Conservation (phyloP, 2,329 filamentous ascomycete species). For the Fusarium sp. region DNA sequence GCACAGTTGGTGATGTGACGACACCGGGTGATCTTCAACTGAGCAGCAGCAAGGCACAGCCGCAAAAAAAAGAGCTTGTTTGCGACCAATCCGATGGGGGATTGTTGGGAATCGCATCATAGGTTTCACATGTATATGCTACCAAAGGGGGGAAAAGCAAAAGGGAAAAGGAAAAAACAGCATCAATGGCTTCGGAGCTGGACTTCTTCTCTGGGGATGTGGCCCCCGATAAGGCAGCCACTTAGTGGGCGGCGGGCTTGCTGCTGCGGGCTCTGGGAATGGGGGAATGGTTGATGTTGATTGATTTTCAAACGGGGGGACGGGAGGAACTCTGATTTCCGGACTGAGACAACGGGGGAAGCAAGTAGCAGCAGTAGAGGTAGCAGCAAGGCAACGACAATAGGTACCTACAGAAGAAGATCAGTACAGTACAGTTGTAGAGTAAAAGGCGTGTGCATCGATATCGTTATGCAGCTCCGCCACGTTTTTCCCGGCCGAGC, state of each 20-base stretch:
- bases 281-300: background rate
- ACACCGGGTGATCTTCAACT: background rate
- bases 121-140: background rate
- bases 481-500: conserved; percentile 40
- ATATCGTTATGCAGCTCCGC: conserved; percentile 32
- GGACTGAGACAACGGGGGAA: background rate
- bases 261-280: background rate
- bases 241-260: background rate
- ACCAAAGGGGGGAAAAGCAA: no score
- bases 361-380: background rate
- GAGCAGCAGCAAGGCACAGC: conserved; percentile 2
- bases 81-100: background rate
- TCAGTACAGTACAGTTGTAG: background rate
- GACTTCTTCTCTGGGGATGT: conserved; percentile 34
- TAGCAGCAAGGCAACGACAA: background rate
- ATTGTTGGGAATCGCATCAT: background rate
- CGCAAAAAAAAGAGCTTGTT: background rate
- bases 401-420: background rate
- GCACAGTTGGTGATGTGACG: background rate
- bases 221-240: conserved; percentile 32
- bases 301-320: background rate
- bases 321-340: conserved; percentile 20
- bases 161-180: background rate
- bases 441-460: background rate
- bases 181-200: conserved; percentile 28